phyloP scores from a whole-genome alignment of 495 filamentous ascomycete species.

The Extremus antarcticus region DNA sequence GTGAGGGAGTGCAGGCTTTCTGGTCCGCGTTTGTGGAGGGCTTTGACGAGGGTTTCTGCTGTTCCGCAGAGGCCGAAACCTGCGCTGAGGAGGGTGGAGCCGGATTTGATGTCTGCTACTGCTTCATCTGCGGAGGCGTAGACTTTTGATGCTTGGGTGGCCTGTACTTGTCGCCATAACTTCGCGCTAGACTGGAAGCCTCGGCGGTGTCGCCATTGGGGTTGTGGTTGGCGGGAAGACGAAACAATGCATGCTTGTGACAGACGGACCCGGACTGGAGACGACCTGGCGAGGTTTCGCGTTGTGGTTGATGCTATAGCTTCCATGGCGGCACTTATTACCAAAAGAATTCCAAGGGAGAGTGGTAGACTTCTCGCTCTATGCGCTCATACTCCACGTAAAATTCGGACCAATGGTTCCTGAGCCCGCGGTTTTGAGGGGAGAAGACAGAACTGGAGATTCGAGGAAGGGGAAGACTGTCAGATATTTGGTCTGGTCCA shows the following conservation, averaged over 20 bases:
- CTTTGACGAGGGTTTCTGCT: conserved; percentile 28
- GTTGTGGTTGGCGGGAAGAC: not conserved
- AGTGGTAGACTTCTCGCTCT: not conserved
- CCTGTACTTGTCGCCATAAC: not conserved
- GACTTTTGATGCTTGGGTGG: conserved; percentile 30
- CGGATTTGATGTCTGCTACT: conserved; percentile 47
- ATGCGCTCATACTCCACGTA: not conserved
- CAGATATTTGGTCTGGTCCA: no score
- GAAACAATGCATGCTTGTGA: not conserved
- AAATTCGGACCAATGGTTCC: no score
- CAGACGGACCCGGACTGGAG: not conserved
- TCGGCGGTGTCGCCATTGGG: not conserved
- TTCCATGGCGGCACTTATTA: not conserved
- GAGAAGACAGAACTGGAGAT: no score
- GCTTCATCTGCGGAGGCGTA: conserved; percentile 49
- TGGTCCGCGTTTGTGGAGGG: conserved; percentile 24
- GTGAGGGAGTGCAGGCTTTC: conserved; percentile 37
- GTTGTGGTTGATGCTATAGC: not conserved
- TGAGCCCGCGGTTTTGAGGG: no score
- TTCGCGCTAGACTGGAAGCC: conserved; percentile 1
- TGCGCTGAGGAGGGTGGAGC: conserved; percentile 46
- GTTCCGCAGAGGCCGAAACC: conserved; percentile 55
- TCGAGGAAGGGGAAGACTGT: no score
- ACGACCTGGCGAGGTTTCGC: not conserved
- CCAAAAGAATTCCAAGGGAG: no score